These are phyloP conservation scores for Obelidium mucronatum DNA, from an alignment of 192 early-diverging fungal species.

Conservation along the genomic window DNA sequence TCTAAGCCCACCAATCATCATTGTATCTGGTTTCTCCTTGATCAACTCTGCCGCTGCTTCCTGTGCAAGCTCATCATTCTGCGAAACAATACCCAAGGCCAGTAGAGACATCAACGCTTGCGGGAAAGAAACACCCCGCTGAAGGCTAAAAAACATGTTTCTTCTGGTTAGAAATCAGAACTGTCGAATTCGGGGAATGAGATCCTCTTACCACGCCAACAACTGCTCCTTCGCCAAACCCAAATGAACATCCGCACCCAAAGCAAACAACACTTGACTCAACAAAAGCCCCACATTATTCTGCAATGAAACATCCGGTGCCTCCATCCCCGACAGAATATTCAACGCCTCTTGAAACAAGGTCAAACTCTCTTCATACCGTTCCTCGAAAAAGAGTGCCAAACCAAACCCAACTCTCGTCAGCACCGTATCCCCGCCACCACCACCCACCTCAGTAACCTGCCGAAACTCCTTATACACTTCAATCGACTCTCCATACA, in stretches of 20 bases:
- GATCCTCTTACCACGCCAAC: conserved; percentile 70
- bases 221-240: conserved; percentile 82
- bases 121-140: conserved; percentile 60
- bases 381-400: conserved; percentile 76
- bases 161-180: not conserved
- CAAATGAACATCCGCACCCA: conserved; percentile 80
- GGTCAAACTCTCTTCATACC: conserved; percentile 71
- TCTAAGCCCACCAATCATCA: conserved; percentile 24
- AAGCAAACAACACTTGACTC: conserved; percentile 88
- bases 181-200: conserved; percentile 7
- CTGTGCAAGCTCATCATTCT: conserved; percentile 67
- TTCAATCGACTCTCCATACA: conserved; percentile 65
- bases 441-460: conserved; percentile 37
- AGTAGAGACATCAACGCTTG: conserved; percentile 72
- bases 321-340: conserved; percentile 48
- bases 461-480: conserved; percentile 58
- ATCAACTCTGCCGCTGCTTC: conserved; percentile 71
- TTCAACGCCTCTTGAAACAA: conserved; percentile 78
- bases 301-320: conserved; percentile 51
- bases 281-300: conserved; percentile 77
- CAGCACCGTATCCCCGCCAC: conserved; percentile 15
- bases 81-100: conserved; percentile 71
- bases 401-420: conserved; percentile 69
- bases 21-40: conserved; percentile 54
- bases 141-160: conserved; percentile 58